Conservation (phyloP, 805 yeast species). For the Torulaspora indica region DNA sequence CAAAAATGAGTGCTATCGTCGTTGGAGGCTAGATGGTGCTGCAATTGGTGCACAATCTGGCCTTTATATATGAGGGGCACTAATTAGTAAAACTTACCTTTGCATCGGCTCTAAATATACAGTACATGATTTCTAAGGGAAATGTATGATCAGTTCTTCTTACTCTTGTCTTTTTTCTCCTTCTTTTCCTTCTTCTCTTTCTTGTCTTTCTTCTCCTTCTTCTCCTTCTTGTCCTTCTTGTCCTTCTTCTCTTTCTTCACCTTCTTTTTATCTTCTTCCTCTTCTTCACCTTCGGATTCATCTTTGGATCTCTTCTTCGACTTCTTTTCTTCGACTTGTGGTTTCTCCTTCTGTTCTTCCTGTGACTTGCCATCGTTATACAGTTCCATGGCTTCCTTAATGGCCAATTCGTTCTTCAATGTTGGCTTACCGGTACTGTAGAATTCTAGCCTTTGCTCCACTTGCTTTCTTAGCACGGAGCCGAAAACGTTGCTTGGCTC, state of each 20-base stretch:
- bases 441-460: conserved; percentile 93
- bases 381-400: conserved; percentile 81
- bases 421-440: conserved; percentile 97
- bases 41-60: conserved; percentile 34
- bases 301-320: conserved; percentile 46
- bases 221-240: conserved; percentile 40
- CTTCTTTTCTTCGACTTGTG: conserved; percentile 36
- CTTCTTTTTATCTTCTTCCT: conserved; percentile 47
- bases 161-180: conserved; percentile 30
- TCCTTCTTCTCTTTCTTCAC: conserved; percentile 48
- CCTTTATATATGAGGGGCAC: conserved; percentile 23
- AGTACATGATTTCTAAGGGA: conserved; percentile 23
- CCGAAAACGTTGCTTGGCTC: conserved; percentile 90
- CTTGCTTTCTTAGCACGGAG: conserved; percentile 87
- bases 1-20: conserved; percentile 27
- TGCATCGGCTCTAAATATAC: conserved; percentile 27
- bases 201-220: conserved; percentile 17
- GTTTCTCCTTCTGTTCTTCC: conserved; percentile 35
- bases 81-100: conserved; percentile 6
- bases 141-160: conserved; percentile 14
- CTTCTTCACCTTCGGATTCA: conserved; percentile 48
- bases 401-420: conserved; percentile 92
- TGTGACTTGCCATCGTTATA: conserved; percentile 47
- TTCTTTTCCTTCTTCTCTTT: conserved; percentile 36
- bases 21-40: conserved; percentile 31